Conservation (phyloP, 129 eudicot genomes). For the Mikania micrantha region DNA sequence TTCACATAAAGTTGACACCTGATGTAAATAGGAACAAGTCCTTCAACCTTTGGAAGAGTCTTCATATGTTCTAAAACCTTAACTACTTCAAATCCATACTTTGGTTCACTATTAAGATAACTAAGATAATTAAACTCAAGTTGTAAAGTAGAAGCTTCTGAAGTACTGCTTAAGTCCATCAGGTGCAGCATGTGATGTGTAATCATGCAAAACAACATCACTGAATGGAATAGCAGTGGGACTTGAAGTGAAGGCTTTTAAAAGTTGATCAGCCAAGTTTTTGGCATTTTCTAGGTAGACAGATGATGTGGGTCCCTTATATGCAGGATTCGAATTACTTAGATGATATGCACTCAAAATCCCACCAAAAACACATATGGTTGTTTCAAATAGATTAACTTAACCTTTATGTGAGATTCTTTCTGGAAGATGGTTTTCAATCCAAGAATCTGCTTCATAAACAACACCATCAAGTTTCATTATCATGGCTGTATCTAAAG, state of each 20-base stretch:
- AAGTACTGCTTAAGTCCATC: conserved; percentile 94
- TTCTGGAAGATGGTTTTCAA: conserved; percentile 66
- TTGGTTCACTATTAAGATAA: conserved; percentile 68
- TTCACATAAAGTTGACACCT: conserved; percentile 37
- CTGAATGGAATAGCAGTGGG: conserved; percentile 87
- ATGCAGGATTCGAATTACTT: conserved; percentile 40
- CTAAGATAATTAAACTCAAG: conserved; percentile 94
- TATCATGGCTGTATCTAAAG: conserved; percentile 93
- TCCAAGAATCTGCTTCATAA: conserved; percentile 90
- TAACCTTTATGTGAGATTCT: conserved; percentile 71
- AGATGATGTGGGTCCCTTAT: conserved; percentile 59
- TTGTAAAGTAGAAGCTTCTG: conserved; percentile 90
- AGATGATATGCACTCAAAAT: conserved; percentile 97
- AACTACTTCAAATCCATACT: conserved; percentile 73
- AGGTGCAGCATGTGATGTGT: conserved; percentile 75
- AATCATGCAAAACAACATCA: conserved; percentile 77
- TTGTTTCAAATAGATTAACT: conserved; percentile 90
- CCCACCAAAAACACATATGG: conserved; percentile 91
- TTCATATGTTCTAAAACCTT: conserved; percentile 87
- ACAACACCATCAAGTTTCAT: conserved; percentile 78
- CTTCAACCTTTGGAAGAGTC: conserved; percentile 81
- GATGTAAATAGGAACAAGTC: conserved; percentile 91
- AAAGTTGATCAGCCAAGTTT: conserved; percentile 72
- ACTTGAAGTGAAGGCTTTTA: conserved; percentile 79
- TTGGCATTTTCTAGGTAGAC: conserved; percentile 81